Conservation (phyloP, 73 alveolate genomes). For the Paramecium primaurelia region DNA sequence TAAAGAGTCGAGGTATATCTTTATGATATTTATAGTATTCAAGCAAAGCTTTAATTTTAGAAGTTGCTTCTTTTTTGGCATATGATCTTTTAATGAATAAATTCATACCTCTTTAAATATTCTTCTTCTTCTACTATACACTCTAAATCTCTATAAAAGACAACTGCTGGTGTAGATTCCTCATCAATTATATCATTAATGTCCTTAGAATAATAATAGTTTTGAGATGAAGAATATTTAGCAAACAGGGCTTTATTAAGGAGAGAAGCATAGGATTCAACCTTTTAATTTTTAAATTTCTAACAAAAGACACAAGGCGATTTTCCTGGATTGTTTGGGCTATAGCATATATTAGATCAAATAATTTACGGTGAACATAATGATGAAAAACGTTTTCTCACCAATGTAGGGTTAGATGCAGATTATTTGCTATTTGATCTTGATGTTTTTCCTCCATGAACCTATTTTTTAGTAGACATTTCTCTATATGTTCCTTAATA, state of each 20-base stretch:
- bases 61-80: not conserved
- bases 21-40: conserved; percentile 60
- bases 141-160: conserved; percentile 52
- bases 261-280: conserved; percentile 13
- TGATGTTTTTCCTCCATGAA: not conserved
- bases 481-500: not conserved
- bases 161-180: conserved; percentile 47
- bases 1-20: conserved; percentile 57
- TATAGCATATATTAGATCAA: not conserved
- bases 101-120: conserved; percentile 37
- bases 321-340: not conserved
- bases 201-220: conserved; percentile 59
- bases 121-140: conserved; percentile 52
- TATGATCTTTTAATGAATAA: not conserved
- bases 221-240: conserved; percentile 57
- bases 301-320: conserved; percentile 10
- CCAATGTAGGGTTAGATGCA: not conserved
- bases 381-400: conserved; percentile 4
- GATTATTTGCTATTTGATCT: conserved; percentile 41
- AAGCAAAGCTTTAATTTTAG: not conserved
- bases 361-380: not conserved
- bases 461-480: not conserved
- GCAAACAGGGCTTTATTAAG: conserved; percentile 54
- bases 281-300: not conserved
- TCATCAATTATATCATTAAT: conserved; percentile 57